These are phyloP conservation scores for Ambrosia hybrid DNA, from an alignment of 140 eudicot genomes.

Conservation along the genomic window DNA sequence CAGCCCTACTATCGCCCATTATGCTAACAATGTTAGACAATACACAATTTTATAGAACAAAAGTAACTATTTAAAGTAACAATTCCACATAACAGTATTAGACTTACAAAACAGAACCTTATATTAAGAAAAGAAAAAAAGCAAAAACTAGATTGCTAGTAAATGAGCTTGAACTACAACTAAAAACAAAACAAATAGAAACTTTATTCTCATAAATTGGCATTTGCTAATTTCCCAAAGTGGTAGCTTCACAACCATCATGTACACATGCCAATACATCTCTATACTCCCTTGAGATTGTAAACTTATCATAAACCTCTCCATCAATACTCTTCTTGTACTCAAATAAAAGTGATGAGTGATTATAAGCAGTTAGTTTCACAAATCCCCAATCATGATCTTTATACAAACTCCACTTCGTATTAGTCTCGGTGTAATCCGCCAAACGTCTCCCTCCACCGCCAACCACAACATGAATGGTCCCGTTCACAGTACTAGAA, in stretches of 20 bases:
- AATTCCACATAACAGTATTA: no score
- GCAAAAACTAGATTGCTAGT: no score
- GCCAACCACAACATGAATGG: slow-evolving; percentile 46
- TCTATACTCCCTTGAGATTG: slow-evolving; percentile 46
- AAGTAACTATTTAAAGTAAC: no score
- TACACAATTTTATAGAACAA: no score
- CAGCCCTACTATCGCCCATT: no score
- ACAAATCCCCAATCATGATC: slow-evolving; percentile 43
- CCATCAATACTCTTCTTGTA: slow-evolving; percentile 50
- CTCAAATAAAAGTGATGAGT: slow-evolving; percentile 44
- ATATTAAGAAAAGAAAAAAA: no score
- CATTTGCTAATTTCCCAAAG: slow-evolving; percentile 15
- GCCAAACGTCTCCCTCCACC: slow-evolving; percentile 44
- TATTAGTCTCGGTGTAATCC: slow-evolving; percentile 18
- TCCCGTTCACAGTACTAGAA: slow-evolving; percentile 37
- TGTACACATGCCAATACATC: slow-evolving; percentile 39
- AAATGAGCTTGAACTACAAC: no score
- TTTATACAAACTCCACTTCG: slow-evolving; percentile 38
- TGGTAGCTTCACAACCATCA: slow-evolving; percentile 47
- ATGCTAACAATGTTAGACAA: no score
- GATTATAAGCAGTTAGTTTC: slow-evolving; percentile 43
- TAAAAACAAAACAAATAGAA: no score
- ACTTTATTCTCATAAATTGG: neutral
- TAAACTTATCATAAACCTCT: slow-evolving; percentile 34
- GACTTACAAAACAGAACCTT: no score